A percentile compares a stretch with the other conserved stretches of the same genome.
Conservation (phyloP, 1,284 basidiomycete species). For the Leccinum fuscescens region DNA sequence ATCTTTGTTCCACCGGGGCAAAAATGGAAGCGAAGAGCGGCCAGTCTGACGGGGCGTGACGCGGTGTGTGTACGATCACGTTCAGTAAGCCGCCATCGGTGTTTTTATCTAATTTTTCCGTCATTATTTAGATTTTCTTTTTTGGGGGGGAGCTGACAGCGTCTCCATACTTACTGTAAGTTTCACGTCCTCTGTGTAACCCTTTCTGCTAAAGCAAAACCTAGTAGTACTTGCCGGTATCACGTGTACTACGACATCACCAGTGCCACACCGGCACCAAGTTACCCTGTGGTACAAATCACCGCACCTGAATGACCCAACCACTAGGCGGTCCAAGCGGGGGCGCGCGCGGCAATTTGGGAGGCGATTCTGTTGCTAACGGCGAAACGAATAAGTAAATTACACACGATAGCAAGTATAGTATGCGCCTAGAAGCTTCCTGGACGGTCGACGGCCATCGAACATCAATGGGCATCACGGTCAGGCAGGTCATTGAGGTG, state of each 20-base stretch:
- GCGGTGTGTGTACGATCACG: conserved; percentile 4
- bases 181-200: conserved; percentile 3
- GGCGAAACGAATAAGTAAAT: conserved; percentile 5
- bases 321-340: conserved; percentile 2
- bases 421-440: not conserved
- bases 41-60: not conserved
- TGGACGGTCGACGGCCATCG: conserved; percentile 11
- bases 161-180: conserved; percentile 18
- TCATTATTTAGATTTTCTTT: not conserved
- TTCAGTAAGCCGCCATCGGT: conserved; percentile 11
- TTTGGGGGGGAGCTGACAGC: conserved; percentile 5
- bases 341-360: not conserved
- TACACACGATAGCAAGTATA: conserved; percentile 19
- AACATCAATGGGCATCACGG: conserved; percentile 5
- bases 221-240: conserved; percentile 26
- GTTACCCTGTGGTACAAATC: not conserved
- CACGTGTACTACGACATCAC: conserved; percentile 17
- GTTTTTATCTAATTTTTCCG: conserved; percentile 7
- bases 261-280: not conserved
- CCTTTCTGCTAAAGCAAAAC: conserved; percentile 22
- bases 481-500: not conserved
- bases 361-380: conserved; percentile 6
- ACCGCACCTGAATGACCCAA: conserved; percentile 7
- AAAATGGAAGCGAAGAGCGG: conserved; percentile 25
- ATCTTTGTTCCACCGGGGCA: conserved; percentile 18